phyloP scores from a whole-genome alignment of 2,329 filamentous ascomycete species.

The Fulvia fulva region DNA sequence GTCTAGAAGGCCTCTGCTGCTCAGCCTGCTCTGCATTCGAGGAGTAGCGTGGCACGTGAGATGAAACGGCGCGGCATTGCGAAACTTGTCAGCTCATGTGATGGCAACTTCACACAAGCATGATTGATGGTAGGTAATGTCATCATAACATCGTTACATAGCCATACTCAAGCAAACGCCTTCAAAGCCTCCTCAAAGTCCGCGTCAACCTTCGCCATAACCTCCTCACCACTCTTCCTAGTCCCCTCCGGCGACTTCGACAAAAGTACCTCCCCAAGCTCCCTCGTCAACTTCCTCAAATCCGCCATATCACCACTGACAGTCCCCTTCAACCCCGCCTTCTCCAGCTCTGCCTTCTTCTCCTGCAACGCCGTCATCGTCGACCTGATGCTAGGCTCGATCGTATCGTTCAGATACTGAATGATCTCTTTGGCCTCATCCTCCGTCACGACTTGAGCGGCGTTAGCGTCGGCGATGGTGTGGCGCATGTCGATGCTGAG shows the following conservation, averaged over 20 bases:
- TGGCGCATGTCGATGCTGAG: conserved; percentile 21
- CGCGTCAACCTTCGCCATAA: conserved; percentile 17
- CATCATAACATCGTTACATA: background rate
- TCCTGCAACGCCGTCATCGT: conserved; percentile 16
- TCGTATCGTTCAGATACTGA: conserved; percentile 15
- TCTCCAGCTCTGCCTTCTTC: conserved; percentile 18
- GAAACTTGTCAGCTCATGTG: background rate
- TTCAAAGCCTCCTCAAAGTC: conserved; percentile 21
- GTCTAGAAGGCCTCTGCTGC: background rate
- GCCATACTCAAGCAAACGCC: conserved; percentile 14
- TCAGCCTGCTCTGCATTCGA: background rate
- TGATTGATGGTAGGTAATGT: no score
- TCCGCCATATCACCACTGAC: conserved; percentile 20
- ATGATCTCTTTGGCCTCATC: conserved; percentile 17
- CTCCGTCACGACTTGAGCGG: conserved; percentile 12
- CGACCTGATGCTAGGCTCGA: conserved; percentile 18
- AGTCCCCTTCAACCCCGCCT: conserved; percentile 15
- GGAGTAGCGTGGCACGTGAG: background rate
- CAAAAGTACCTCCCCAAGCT: conserved; percentile 16
- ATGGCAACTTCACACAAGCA: background rate
- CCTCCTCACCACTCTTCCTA: conserved; percentile 11
- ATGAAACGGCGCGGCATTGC: background rate
- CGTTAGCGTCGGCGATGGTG: conserved; percentile 20
- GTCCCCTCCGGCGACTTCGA: conserved; percentile 16
- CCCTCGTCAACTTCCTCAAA: conserved; percentile 15